phyloP scores from a whole-genome alignment of 169 alveolate species.

The Eimeria praecox region DNA sequence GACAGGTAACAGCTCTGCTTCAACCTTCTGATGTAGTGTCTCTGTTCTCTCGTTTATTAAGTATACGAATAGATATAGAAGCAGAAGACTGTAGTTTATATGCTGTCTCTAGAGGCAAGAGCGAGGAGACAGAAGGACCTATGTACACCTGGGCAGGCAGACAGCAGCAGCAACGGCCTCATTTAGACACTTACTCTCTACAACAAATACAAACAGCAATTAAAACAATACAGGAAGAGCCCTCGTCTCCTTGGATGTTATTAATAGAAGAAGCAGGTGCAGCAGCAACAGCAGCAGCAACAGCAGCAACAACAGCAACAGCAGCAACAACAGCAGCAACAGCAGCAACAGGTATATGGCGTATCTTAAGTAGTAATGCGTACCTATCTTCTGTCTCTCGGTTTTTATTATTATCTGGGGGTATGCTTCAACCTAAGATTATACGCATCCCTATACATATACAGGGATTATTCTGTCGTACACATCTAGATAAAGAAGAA shows the following conservation, averaged over 20 bases:
- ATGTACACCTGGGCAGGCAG: constrained; percentile 83
- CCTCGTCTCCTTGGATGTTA: constrained; percentile 82
- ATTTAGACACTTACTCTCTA: constrained; percentile 67
- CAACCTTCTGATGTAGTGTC: constrained; percentile 73
- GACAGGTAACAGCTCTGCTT: constrained; percentile 33
- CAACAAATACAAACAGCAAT: constrained; percentile 44
- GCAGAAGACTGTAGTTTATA: constrained; percentile 68
- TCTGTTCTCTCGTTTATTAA: constrained; percentile 45
- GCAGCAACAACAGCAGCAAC: constrained; percentile 17
- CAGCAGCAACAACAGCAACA: not conserved
- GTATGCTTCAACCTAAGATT: constrained; percentile 76
- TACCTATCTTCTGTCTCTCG: constrained; percentile 66
- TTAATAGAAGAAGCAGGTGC: constrained; percentile 48
- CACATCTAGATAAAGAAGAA: constrained; percentile 53
- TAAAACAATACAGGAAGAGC: constrained; percentile 46
- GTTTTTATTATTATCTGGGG: constrained; percentile 78
- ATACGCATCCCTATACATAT: constrained; percentile 65
- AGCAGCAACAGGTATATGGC: constrained; percentile 69
- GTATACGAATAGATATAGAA: constrained; percentile 32
- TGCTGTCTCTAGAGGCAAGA: constrained; percentile 34
- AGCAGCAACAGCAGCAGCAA: constrained; percentile 29
- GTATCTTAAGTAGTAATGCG: constrained; percentile 81
- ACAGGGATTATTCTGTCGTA: constrained; percentile 58
- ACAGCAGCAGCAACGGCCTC: constrained; percentile 72
- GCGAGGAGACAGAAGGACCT: constrained; percentile 61